phyloP scores from a whole-genome alignment of 371 early-diverging fungal species.

The Chytridiales sp. region DNA sequence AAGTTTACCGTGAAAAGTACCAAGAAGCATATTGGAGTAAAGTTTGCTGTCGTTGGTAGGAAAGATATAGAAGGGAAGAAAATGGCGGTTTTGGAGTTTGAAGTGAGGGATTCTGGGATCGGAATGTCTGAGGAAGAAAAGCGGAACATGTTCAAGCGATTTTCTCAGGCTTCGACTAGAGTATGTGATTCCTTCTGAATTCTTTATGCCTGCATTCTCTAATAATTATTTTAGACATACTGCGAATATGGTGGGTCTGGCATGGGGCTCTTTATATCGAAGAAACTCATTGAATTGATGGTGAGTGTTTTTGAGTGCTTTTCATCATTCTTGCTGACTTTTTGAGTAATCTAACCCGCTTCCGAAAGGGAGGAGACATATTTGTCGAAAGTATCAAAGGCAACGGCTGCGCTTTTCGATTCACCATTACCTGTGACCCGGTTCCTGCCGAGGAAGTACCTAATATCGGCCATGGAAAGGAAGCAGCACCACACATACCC shows the following conservation, averaged over 20 bases:
- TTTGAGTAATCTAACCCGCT: no score
- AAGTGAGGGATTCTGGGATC: slow-evolving; percentile 63
- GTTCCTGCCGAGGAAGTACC: no score
- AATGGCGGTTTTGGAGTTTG: slow-evolving; percentile 30
- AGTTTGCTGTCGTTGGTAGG: neutral
- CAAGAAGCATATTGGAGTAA: neutral
- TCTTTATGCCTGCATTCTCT: neutral
- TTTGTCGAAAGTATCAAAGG: slow-evolving; percentile 14
- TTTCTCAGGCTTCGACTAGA: slow-evolving; percentile 46
- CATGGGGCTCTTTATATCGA: slow-evolving; percentile 80
- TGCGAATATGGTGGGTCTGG: slow-evolving; percentile 78
- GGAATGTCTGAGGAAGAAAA: slow-evolving; percentile 57
- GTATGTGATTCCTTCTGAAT: neutral
- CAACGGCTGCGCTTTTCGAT: slow-evolving; percentile 6
- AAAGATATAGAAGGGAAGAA: neutral
- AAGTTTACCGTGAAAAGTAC: slow-evolving; percentile 23
- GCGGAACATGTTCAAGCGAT: slow-evolving; percentile 57
- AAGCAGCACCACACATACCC: no score
- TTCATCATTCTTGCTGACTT: neutral
- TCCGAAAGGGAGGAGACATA: slow-evolving; percentile 10
- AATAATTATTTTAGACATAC: slow-evolving; percentile 7
- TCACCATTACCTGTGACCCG: no score
- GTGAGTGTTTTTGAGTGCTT: slow-evolving; percentile 52
- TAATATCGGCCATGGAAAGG: no score
- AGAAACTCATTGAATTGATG: slow-evolving; percentile 73